Conservation (phyloP, 2,329 filamentous ascomycete species). For the Dothideomycetes sp. region DNA sequence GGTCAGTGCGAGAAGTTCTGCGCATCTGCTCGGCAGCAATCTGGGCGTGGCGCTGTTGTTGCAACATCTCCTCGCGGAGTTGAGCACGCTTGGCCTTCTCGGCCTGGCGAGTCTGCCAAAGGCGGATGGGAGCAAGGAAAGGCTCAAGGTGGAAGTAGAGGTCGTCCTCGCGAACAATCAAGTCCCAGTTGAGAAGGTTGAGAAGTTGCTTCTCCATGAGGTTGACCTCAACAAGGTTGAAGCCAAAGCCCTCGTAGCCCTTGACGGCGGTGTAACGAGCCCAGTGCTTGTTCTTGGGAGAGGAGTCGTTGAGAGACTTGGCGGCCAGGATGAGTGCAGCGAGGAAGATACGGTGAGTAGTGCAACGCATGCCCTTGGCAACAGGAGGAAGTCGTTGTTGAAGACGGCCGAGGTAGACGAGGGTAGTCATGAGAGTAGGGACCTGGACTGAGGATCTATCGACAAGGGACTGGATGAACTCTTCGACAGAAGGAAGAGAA, state of each 20-base stretch:
- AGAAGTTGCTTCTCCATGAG: conserved; percentile 99
- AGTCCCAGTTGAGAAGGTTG: conserved; percentile 88
- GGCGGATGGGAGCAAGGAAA: conserved; percentile 79
- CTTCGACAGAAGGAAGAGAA: conserved; percentile 66
- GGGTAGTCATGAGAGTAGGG: conserved; percentile 89
- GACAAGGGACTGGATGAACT: conserved; percentile 87
- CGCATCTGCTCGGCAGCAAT: conserved; percentile 31
- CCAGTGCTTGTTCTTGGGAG: conserved; percentile 99
- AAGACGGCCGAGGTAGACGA: conserved; percentile 85
- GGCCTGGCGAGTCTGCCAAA: conserved; percentile 44
- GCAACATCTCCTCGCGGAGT: conserved; percentile 32
- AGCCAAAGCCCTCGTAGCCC: conserved; percentile 69
- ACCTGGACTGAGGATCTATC: conserved; percentile 93
- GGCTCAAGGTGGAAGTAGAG: conserved; percentile 78
- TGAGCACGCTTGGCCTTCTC: conserved; percentile 42
- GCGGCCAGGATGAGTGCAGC: conserved; percentile 76
- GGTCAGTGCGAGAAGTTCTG: conserved; percentile 23
- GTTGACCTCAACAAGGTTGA: conserved; percentile 93
- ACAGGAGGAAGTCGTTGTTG: conserved; percentile 80
- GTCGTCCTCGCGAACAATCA: conserved; percentile 75
- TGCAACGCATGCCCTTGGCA: conserved; percentile 92
- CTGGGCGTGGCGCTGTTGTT: conserved; percentile 26
- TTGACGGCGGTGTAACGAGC: conserved; percentile 78
- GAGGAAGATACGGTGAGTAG: conserved; percentile 94
- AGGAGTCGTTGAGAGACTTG: conserved; percentile 98